These are phyloP conservation scores for Ceratocystiopsis brevicomis DNA, from an alignment of 2,329 filamentous ascomycete species.

Conservation along the genomic window DNA sequence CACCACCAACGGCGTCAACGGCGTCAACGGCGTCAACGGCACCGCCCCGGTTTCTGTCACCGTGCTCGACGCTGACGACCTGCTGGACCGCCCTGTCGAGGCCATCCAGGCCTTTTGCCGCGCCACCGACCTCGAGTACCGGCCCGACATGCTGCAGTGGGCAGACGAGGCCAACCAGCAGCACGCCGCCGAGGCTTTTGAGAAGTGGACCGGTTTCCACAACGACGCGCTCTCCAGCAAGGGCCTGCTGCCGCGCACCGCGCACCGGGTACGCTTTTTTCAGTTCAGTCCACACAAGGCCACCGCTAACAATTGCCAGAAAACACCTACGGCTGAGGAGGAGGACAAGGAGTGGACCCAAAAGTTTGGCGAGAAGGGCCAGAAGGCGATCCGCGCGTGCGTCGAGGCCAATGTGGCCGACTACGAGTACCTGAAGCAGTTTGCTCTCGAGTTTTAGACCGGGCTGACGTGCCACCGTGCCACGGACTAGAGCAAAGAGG, in stretches of 20 bases:
- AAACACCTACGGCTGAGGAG: conserved; percentile 42
- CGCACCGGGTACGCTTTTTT: conserved; percentile 33
- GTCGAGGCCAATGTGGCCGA: conserved; percentile 54
- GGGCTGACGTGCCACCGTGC: neutral
- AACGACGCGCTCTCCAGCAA: conserved; percentile 80
- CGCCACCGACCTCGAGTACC: conserved; percentile 60
- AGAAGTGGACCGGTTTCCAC: conserved; percentile 95
- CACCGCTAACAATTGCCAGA: conserved; percentile 22
- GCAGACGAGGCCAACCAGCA: conserved; percentile 51
- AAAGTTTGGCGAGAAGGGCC: conserved; percentile 55
- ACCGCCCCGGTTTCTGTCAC: conserved; percentile 43
- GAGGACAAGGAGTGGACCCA: conserved; percentile 53
- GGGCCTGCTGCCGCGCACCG: conserved; percentile 49
- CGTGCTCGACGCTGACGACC: conserved; percentile 81
- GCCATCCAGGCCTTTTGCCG: conserved; percentile 66
- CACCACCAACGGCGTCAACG: conserved; percentile 14
- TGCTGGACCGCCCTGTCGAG: conserved; percentile 65
- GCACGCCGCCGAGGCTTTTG: conserved; percentile 57
- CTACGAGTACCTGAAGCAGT: conserved; percentile 70
- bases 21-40: conserved; percentile 11
- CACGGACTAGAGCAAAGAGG: neutral
- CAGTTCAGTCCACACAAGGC: neutral
- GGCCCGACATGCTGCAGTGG: conserved; percentile 68
- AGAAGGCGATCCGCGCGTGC: conserved; percentile 48
- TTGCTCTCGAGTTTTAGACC: conserved; percentile 41